Conservation (phyloP, 305 asterid genomes). For the Fraxinus platypoda region DNA sequence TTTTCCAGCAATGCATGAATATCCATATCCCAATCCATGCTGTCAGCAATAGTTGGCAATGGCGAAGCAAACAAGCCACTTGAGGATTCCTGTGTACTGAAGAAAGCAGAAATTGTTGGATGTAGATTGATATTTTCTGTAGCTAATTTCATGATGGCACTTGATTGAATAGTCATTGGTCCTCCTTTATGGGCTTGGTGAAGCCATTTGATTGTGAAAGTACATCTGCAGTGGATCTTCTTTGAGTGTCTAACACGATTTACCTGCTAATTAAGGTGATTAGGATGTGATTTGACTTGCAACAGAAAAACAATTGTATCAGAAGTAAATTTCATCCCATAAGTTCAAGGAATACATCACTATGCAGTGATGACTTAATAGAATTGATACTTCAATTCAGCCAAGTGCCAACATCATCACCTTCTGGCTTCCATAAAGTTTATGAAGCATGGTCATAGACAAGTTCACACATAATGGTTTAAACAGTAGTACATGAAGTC, state of each 20-base stretch:
- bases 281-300: conserved; percentile 16
- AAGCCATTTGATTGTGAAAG: conserved; percentile 57
- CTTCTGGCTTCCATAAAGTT: not conserved
- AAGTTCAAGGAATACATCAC: not conserved
- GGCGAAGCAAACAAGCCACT: conserved; percentile 26
- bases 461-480: not conserved
- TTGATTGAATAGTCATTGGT: conserved; percentile 38
- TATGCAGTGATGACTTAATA: not conserved
- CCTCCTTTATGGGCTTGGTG: conserved; percentile 33
- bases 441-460: not conserved
- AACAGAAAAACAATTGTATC: not conserved
- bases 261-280: conserved; percentile 38
- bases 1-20: conserved; percentile 40
- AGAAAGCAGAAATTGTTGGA: conserved; percentile 56
- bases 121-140: conserved; percentile 39
- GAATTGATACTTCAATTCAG: not conserved
- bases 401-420: not conserved
- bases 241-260: conserved; percentile 51
- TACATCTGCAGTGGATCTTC: conserved; percentile 60
- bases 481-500: not conserved
- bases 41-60: conserved; percentile 8
- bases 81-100: conserved; percentile 35
- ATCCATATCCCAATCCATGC: conserved; percentile 24
- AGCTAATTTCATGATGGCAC: conserved; percentile 54
- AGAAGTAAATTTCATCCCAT: not conserved